A percentile compares a stretch with the other conserved stretches of the same genome.
phyloP scores from a whole-genome alignment of 2,329 filamentous ascomycete species.

The Zopfia rhizophila region DNA sequence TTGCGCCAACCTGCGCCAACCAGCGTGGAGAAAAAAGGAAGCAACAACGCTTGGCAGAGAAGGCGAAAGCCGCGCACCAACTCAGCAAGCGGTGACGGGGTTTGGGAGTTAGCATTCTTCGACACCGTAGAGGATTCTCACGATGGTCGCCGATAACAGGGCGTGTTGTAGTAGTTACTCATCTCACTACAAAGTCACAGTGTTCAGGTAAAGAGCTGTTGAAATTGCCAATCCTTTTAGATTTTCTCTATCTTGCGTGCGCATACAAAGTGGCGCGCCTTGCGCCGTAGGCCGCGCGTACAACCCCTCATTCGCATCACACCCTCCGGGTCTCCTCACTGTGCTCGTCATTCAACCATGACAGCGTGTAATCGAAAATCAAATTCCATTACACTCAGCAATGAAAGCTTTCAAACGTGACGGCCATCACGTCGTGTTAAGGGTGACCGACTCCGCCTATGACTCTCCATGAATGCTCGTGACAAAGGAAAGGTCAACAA shows the following conservation, averaged over 20 bases:
- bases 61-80: no score
- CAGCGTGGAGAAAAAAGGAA: no score
- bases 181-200: no score
- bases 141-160: no score
- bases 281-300: conserved; percentile 4
- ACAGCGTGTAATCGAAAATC: background rate
- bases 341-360: background rate
- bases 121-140: no score
- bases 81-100: no score
- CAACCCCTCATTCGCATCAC: background rate
- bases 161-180: no score
- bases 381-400: conserved; percentile 8
- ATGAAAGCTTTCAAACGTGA: conserved; percentile 8
- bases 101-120: no score
- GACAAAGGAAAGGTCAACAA: conserved; percentile 39
- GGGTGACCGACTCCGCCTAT: conserved; percentile 12
- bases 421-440: conserved; percentile 19
- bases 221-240: conserved; percentile 17
- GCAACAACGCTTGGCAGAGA: no score
- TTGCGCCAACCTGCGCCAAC: no score
- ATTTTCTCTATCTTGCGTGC: conserved; percentile 6
- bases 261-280: no score
- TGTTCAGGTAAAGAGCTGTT: no score
- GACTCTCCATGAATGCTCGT: conserved; percentile 33
- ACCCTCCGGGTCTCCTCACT: conserved; percentile 3